Evolutionary conservation across 1,284 basidiomycete species (phyloP).

Genomic region (Melampsora americana): DNA sequence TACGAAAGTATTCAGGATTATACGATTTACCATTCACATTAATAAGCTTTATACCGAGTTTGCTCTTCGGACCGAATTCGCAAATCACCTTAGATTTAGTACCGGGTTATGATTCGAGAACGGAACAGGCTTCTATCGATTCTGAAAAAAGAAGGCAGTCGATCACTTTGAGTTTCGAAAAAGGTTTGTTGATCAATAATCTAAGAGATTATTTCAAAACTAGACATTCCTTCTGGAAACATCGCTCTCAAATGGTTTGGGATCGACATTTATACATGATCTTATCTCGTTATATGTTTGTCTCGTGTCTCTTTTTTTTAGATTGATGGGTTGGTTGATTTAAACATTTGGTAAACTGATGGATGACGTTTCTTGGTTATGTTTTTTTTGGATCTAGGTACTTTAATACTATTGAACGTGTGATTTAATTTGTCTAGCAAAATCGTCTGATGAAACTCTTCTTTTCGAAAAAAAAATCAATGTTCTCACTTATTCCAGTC

Average conservation of each 20-base stretch:
- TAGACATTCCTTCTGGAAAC: slow-evolving; percentile 69
- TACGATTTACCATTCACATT: slow-evolving; percentile 45
- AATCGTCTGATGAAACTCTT: too few species aligned
- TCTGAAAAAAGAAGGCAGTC: not conserved
- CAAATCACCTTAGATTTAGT: slow-evolving; percentile 53
- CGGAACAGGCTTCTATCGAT: slow-evolving; percentile 9
- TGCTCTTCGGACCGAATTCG: slow-evolving; percentile 60
- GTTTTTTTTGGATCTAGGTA: too few species aligned
- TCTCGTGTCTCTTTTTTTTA: slow-evolving; percentile 52
- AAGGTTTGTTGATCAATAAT: slow-evolving; percentile 23
- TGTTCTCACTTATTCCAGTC: too few species aligned
- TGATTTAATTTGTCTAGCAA: too few species aligned
- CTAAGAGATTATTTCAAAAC: slow-evolving; percentile 59
- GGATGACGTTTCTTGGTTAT: too few species aligned
- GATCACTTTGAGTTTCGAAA: not conserved
- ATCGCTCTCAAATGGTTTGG: slow-evolving; percentile 78
- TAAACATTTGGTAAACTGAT: too few species aligned
- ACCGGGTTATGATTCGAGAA: slow-evolving; percentile 45
- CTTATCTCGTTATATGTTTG: slow-evolving; percentile 90
- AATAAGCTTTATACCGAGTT: slow-evolving; percentile 34
- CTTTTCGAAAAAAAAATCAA: too few species aligned
- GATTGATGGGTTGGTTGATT: too few species aligned
- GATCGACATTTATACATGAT: slow-evolving; percentile 79
- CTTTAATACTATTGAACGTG: too few species aligned
- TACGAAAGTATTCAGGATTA: slow-evolving; percentile 40